These are phyloP conservation scores for Ehretia macrophylla DNA, from an alignment of 257 asterid species.

Conservation along the genomic window DNA sequence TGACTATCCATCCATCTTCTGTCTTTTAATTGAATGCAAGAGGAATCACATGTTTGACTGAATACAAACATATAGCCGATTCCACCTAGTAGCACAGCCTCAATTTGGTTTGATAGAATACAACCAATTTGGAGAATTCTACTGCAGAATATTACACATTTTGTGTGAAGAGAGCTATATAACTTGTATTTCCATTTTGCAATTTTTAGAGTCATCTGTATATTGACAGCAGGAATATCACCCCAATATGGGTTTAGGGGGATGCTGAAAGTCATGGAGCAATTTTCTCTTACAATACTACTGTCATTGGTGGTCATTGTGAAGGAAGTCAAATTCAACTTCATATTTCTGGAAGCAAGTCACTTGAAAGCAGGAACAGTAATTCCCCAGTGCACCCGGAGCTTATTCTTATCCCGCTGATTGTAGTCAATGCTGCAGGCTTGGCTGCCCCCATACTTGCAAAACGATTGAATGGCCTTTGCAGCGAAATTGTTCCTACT, in stretches of 20 bases:
- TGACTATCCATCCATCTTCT: conserved; percentile 2
- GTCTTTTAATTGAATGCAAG: background rate
- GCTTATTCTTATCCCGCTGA: conserved; percentile 54
- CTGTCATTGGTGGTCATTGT: conserved; percentile 61
- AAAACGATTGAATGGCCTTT: conserved; percentile 41
- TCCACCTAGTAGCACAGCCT: too few relatives aligned
- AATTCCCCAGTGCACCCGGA: conserved; percentile 47
- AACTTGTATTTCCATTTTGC: conserved; percentile 7
- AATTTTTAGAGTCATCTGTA: conserved; percentile 31
- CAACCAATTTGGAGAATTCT: too few relatives aligned
- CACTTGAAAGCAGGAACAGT: conserved; percentile 37
- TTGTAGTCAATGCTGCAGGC: conserved; percentile 84
- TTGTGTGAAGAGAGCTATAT: background rate
- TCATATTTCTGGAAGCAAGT: conserved; percentile 48
- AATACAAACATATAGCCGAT: background rate
- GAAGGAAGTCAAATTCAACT: conserved; percentile 44
- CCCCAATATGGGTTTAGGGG: conserved; percentile 55
- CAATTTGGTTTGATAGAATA: too few relatives aligned
- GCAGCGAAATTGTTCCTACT: conserved; percentile 30
- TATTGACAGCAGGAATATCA: conserved; percentile 54
- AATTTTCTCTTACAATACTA: conserved; percentile 55
- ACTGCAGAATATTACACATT: too few relatives aligned
- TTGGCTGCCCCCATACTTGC: conserved; percentile 59
- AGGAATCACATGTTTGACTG: background rate
- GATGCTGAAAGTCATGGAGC: conserved; percentile 85